Evolutionary conservation across 495 filamentous ascomycete genomes (phyloP).

Genomic region (Penicilliopsis zonata): DNA sequence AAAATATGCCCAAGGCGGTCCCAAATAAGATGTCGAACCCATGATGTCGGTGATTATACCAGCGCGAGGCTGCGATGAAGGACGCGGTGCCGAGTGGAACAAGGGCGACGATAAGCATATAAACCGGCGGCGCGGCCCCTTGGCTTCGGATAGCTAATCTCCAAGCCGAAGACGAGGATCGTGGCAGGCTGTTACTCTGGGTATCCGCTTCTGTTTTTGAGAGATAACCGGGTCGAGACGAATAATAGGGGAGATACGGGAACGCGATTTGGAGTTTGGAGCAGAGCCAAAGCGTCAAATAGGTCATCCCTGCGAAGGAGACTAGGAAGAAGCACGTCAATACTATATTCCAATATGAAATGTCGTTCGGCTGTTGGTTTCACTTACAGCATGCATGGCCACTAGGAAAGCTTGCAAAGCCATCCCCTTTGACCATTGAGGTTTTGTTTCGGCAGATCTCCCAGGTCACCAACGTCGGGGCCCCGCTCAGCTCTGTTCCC

Average conservation of each 20-base stretch:
- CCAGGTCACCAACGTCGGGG: constrained; percentile 37
- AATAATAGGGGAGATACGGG: constrained; percentile 41
- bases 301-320: constrained; percentile 50
- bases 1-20: constrained; percentile 39
- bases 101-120: constrained; percentile 42
- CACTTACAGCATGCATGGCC: constrained; percentile 55
- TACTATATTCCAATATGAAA: constrained; percentile 1
- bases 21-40: constrained; percentile 56
- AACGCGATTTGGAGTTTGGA: constrained; percentile 52
- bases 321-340: constrained; percentile 25
- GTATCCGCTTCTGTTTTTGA: not conserved
- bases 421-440: constrained; percentile 34
- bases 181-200: not conserved
- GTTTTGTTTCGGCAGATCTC: constrained; percentile 40
- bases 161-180: not conserved
- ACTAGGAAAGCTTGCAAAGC: constrained; percentile 56
- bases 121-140: constrained; percentile 48
- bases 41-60: constrained; percentile 50
- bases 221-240: constrained; percentile 13
- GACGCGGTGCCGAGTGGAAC: constrained; percentile 44
- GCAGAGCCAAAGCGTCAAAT: constrained; percentile 51
- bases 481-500: constrained; percentile 28
- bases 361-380: no score
- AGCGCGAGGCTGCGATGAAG: constrained; percentile 51
- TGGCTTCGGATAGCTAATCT: constrained; percentile 24